Conservation (phyloP, 2,329 filamentous ascomycete genomes). For the Neofusicoccum sp. region DNA sequence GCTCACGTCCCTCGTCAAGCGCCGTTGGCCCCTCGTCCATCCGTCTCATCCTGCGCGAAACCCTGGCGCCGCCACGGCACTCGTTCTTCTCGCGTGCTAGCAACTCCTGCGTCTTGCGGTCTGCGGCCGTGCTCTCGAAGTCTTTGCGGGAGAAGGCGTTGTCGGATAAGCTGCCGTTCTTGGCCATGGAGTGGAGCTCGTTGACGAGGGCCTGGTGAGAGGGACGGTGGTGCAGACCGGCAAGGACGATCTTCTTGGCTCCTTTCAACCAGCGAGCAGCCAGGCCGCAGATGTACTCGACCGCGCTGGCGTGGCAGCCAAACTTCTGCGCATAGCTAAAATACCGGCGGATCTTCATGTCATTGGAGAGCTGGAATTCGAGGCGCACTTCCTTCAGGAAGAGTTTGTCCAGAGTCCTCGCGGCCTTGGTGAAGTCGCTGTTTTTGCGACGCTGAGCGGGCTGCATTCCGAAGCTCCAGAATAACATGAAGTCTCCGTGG, state of each 20-base stretch:
- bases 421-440: not conserved
- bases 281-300: not conserved
- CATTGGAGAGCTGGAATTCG: not conserved
- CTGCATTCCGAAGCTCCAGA: not conserved
- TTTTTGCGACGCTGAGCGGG: not conserved
- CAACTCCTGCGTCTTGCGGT: too few species aligned
- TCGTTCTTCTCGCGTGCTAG: not conserved
- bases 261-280: not conserved
- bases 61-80: not conserved
- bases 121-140: too few species aligned
- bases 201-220: not conserved
- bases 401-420: not conserved
- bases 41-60: not conserved
- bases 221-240: not conserved
- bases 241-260: not conserved
- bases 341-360: not conserved
- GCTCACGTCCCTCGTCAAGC: too few species aligned
- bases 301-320: not conserved
- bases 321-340: not conserved
- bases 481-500: not conserved
- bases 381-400: not conserved
- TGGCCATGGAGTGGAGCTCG: not conserved
- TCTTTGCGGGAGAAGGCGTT: not conserved
- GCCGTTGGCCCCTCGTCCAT: not conserved
- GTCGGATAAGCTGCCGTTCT: not conserved